These are phyloP conservation scores for Imleria badia DNA, from an alignment of 768 basidiomycete genomes.

Conservation along the genomic window DNA sequence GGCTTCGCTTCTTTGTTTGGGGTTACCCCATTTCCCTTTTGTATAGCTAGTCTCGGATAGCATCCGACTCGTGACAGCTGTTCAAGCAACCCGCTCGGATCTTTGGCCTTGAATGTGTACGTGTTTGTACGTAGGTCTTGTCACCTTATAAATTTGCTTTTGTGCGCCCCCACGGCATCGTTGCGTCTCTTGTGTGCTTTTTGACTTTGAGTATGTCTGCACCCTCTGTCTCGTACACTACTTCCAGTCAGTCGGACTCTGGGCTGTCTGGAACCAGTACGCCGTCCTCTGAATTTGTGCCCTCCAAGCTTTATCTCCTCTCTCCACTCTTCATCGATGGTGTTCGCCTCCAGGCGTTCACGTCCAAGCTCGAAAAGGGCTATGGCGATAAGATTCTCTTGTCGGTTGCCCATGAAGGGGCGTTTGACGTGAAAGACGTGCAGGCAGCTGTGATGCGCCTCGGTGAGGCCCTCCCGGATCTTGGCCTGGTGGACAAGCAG, in stretches of 20 bases:
- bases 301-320: conserved; percentile 25
- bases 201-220: conserved; percentile 20
- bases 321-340: conserved; percentile 13
- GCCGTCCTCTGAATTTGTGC: conserved; percentile 24
- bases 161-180: not conserved
- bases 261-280: conserved; percentile 22
- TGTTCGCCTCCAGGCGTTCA: conserved; percentile 15
- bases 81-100: not conserved
- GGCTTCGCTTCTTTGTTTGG: not conserved
- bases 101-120: conserved; percentile 11
- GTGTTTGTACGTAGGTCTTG: conserved; percentile 26
- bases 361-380: conserved; percentile 27
- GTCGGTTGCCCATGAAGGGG: conserved; percentile 15
- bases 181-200: not conserved
- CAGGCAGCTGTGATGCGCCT: conserved; percentile 9
- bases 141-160: conserved; percentile 26
- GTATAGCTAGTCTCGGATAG: not conserved
- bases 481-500: not conserved
- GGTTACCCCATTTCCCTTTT: not conserved
- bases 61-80: not conserved
- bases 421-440: conserved; percentile 10
- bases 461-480: conserved; percentile 13
- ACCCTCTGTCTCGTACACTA: conserved; percentile 8
- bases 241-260: conserved; percentile 18
- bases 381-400: conserved; percentile 28